These are phyloP conservation scores for Diospyros kaki DNA, from an alignment of 148 eudicot species.

Conservation along the genomic window DNA sequence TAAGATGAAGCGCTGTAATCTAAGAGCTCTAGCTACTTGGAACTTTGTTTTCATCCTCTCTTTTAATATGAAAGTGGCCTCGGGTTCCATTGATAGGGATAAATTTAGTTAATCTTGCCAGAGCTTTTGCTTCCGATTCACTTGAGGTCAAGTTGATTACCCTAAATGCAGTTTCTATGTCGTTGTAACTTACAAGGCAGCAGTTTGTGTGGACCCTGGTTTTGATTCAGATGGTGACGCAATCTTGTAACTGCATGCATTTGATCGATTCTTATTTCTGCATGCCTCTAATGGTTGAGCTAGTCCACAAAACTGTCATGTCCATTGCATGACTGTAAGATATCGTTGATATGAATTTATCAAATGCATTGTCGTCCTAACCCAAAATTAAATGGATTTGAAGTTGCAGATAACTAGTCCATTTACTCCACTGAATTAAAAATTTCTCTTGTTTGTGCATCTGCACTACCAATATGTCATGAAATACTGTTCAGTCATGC, in stretches of 20 bases:
- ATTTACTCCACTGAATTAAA: not conserved
- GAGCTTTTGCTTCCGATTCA: not conserved
- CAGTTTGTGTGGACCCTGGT: not conserved
- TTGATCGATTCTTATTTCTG: not conserved
- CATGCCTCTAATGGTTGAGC: not conserved
- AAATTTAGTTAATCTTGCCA: not conserved
- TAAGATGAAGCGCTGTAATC: not conserved
- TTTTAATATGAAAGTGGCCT: not conserved
- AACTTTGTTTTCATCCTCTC: not conserved
- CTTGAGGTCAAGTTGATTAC: not conserved
- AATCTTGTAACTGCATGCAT: not conserved
- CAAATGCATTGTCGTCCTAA: not conserved
- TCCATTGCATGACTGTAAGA: not conserved
- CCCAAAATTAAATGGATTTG: not conserved
- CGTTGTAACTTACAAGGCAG: not conserved
- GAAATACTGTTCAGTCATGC: not conserved
- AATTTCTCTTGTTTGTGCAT: not conserved
- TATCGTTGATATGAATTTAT: not conserved
- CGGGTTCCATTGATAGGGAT: not conserved
- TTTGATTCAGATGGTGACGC: conserved; percentile 5
- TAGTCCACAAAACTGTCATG: not conserved
- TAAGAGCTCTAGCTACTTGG: not conserved
- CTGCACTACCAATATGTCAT: not conserved
- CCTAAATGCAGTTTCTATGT: not conserved
- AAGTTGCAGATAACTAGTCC: not conserved